Evolutionary conservation across 768 basidiomycete genomes (phyloP).

Genomic region (Rhodotorula taiwanensis): DNA sequence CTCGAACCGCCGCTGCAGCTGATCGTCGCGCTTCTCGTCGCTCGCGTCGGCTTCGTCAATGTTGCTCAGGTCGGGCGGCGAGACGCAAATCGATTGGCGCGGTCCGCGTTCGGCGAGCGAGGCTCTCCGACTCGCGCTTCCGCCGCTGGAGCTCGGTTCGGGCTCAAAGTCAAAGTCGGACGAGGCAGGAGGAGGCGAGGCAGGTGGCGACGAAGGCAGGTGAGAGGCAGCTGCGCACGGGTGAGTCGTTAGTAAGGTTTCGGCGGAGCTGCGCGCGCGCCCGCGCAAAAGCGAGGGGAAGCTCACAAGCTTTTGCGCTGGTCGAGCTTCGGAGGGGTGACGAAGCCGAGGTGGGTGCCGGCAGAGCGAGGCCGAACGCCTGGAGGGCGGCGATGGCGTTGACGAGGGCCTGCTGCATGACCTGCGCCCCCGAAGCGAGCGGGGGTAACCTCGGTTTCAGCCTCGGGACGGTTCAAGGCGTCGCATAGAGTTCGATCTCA

Average conservation of each 20-base stretch:
- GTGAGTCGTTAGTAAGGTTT: neutral
- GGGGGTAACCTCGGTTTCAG: too few species aligned
- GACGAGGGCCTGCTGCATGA: constrained; percentile 14
- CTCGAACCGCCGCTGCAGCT: too few species aligned
- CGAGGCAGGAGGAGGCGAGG: too few species aligned
- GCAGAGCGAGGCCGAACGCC: constrained; percentile 12
- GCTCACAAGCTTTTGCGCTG: too few species aligned
- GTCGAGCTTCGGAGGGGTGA: neutral
- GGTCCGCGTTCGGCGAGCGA: constrained; percentile 2
- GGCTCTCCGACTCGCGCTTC: neutral
- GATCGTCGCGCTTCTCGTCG: neutral
- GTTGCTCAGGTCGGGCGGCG: constrained; percentile 15
- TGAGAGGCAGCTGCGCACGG: neutral
- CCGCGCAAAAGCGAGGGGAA: too few species aligned
- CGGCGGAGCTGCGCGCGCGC: too few species aligned
- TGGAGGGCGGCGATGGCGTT: constrained; percentile 16
- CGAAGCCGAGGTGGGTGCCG: neutral
- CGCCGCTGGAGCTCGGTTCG: neutral
- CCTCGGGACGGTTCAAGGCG: too few species aligned
- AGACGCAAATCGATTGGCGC: neutral
- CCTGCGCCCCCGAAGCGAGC: neutral
- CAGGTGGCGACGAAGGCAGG: too few species aligned
- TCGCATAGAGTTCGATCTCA: too few species aligned
- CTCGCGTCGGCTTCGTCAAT: constrained; percentile 12
- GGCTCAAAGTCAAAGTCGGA: neutral